Evolutionary conservation across 208 protist genomes (phyloP), one percentile per base, ranked within the genome.

Genomic region (Vickermania ingenoplastis): DNA sequence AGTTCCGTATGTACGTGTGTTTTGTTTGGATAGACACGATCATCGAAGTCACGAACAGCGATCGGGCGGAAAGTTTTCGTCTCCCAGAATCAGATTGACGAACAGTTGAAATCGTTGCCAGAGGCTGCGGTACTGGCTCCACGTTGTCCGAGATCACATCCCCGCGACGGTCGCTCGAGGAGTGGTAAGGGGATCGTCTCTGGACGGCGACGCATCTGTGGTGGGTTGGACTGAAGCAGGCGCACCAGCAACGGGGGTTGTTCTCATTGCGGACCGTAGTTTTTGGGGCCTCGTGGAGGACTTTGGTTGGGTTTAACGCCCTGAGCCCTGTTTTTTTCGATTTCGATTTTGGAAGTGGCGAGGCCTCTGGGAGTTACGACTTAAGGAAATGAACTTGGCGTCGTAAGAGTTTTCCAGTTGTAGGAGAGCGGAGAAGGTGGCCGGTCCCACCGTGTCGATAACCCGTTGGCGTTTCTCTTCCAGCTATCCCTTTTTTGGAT

Each of bases 41-140:
- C 36, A 45, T 45, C 36, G 36, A 45, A 45, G 36, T 45, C 36
- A 45, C 36, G 36, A 45, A 45, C 36, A 45, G 36, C 36, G 36
- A 7, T 45, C 17, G 36, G 36, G 17, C 11, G 36, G 36, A 45
- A 7, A 17, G 7, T 45, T 45, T 45, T 17, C 11, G 7, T 17
- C 36, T 17, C 17, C 36, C 36, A 45, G 36, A 45, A 7, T 45
- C 36, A 45, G 36, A 17, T 45, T 17, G 36, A 45, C 36, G 36
- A 45, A 45, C 36, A 45, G 36, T 17, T 45, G 36, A 45, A 45
- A 45, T 45, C 36, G 36, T 45, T 45, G 36, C 36, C 36, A 45
- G 36, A 45, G 36, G 36, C 36, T 45, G 36, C 36, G 36, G 36
- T 45, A 45, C 36, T 45, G 36, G 36, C 7, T 17, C 36, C 36